Evolutionary conservation across 441 rosid species (phyloP), one percentile per base, ranked within the genome.

Genomic region (Erodium chrysanthum): DNA sequence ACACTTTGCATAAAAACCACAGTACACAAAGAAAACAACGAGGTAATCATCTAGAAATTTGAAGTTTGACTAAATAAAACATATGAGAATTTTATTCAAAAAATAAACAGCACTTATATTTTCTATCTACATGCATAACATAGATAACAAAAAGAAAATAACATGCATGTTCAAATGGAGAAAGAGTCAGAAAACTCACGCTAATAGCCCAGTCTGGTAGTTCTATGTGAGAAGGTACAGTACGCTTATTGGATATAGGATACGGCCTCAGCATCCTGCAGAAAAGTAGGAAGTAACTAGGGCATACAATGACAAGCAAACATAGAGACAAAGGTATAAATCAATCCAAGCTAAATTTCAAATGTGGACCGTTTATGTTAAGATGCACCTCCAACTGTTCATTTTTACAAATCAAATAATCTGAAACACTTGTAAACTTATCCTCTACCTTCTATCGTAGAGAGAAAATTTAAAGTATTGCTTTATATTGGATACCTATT

Each of bases 161-260:
- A 68, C 61, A 48, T 10, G 68, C 14, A 58, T 11, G 61, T 52
- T 37, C 14, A 27, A 60, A 70, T 20, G 67, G 71, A 33, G 15
- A 60, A 31, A 4, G 20, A 56, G 35, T 18, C 22, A 46, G 54
- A 17, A 17, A 66, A 82, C 96, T 90, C 70, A 92, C 98, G 79
- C 87, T 93, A 72, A 78, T 58, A 59, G 96, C 98, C 98, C 97
- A 89, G 70, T 91, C 97, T 75, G 97, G 98, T 76, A 67, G 78
- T 5, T 85, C 87, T 65, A 94, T 81, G 70, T 76, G 81, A 64
- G 79, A 78, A 76, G 96, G 97, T 69, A 91, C 88, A 64, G 62
- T 14, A 65, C 84, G 89, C 71, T 71, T 80, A 54, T 79, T 68
- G 60, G 96, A 94, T 71, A 94, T 87, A 21, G 86, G 98, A 83